Evolutionary conservation across 495 filamentous ascomycete genomes (phyloP).

Genomic region (Friedmanniomyces endolithicus): DNA sequence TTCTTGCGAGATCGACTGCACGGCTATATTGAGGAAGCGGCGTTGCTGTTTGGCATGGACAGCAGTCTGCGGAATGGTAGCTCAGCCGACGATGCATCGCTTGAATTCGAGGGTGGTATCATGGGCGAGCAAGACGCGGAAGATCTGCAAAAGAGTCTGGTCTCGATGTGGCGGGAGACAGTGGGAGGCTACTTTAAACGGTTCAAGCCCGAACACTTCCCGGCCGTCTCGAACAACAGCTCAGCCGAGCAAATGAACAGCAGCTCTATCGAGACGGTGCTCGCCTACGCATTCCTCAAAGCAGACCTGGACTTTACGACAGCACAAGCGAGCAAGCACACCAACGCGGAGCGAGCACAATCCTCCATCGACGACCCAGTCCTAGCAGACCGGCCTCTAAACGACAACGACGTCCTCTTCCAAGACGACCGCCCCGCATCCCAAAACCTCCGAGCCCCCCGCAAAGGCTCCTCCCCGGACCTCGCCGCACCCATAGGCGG

Average conservation of each 20-base stretch:
- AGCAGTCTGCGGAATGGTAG: conserved; percentile 47
- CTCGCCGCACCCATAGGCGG: conserved; percentile 44
- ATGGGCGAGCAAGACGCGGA: conserved; percentile 38
- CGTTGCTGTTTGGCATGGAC: conserved; percentile 55
- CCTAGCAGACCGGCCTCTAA: conserved; percentile 58
- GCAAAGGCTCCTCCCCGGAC: conserved; percentile 14
- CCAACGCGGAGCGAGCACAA: background rate
- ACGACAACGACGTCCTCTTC: conserved; percentile 66
- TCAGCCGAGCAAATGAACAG: conserved; percentile 16
- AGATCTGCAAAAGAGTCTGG: conserved; percentile 52
- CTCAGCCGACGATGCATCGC: conserved; percentile 26
- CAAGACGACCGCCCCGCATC: conserved; percentile 44
- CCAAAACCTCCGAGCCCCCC: conserved; percentile 14
- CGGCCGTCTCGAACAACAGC: conserved; percentile 12
- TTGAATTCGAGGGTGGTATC: conserved; percentile 22
- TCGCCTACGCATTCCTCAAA: conserved; percentile 84
- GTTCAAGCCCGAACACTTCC: conserved; percentile 64
- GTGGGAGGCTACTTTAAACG: conserved; percentile 90
- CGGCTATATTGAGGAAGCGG: conserved; percentile 72
- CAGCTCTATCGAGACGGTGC: conserved; percentile 45
- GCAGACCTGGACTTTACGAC: conserved; percentile 87
- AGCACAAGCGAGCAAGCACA: conserved; percentile 60
- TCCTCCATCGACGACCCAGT: conserved; percentile 43
- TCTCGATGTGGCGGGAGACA: conserved; percentile 66
- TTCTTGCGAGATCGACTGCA: conserved; percentile 79